Evolutionary conservation across 371 early-diverging fungal species (phyloP), one percentile per base, ranked within the genome.

Genomic region (Mortierella sp.): DNA sequence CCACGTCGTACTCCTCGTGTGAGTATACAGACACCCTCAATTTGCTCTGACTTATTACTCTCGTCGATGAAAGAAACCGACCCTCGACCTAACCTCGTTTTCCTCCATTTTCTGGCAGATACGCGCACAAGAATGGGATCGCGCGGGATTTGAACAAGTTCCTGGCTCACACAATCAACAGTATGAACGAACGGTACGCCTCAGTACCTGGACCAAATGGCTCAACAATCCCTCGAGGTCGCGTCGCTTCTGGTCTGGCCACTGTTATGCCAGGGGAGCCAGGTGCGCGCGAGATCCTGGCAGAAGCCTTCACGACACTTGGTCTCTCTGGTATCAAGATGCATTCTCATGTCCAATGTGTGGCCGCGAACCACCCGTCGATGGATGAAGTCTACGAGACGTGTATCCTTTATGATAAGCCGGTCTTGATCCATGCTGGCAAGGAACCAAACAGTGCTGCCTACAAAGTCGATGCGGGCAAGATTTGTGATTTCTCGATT

Each of bases 181-280:
- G 69, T 34, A 80, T 85, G 85, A 85, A 85, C 45, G 53, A 29
- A 1, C 74, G 80, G 14, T 80, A 77, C 66, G 77, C 71, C 4
- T 37, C 34, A 16, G 16, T 58, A 16, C 58, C 58, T 34, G 34
- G 34, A 58, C 34, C 58, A 13, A 10, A 0, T 3, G 29, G 1
- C 24, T 41, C 24, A 22, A 4, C 26, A 13, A 43, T 11, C 44
- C 22, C 11, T n/a, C 43, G 24, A 71, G 53, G 37, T 14, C 58
- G 77, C 9, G 85, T 85, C 13, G 86, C 85, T 6, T 73, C 86
- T 8, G 86, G 86, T 10, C 55, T 86, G n/a, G 86, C 75, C 1
- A 86, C 86, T 5, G 86, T 86, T 34, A 79, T 84, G 79, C 86
- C 86, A 0, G 86, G 86, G 2, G 86, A 86, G 39, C 80, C 77